These are phyloP conservation scores for Xylaria sp. DNA, from an alignment of 2,329 filamentous ascomycete species.

Conservation along the genomic window DNA sequence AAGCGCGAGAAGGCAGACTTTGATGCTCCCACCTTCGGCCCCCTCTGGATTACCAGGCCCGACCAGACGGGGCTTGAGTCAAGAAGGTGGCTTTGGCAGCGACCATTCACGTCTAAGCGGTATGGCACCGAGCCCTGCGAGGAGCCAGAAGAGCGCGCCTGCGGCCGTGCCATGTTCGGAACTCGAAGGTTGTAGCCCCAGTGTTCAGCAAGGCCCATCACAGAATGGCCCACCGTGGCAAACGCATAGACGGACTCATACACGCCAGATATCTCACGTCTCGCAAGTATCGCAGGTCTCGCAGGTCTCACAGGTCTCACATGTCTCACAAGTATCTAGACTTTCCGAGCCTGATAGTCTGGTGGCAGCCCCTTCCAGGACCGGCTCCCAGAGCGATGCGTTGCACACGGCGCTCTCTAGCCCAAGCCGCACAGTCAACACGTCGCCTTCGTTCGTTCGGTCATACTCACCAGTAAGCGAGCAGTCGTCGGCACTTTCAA, in stretches of 20 bases:
- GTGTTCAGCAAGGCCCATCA: background rate
- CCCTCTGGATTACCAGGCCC: background rate
- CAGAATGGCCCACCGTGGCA: constrained; percentile 20
- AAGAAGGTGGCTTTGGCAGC: background rate
- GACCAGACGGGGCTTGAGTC: background rate
- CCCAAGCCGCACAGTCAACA: constrained; percentile 46
- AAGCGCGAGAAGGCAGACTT: constrained; percentile 40
- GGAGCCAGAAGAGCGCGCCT: constrained; percentile 41
- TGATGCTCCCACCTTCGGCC: constrained; percentile 27
- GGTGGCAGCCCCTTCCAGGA: constrained; percentile 41
- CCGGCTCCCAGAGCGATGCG: constrained; percentile 42
- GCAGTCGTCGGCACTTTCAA: constrained; percentile 60
- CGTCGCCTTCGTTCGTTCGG: constrained; percentile 3
- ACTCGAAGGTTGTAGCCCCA: constrained; percentile 32
- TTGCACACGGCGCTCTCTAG: constrained; percentile 49
- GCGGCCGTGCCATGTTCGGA: constrained; percentile 31
- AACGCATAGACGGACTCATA: constrained; percentile 26
- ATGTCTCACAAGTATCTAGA: constrained; percentile 43
- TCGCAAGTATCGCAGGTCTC: constrained; percentile 44
- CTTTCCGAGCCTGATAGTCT: constrained; percentile 51
- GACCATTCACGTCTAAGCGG: background rate
- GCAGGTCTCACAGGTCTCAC: constrained; percentile 38
- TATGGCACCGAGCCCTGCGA: constrained; percentile 33
- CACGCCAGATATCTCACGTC: constrained; percentile 32
- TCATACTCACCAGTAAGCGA: constrained; percentile 47